Base-by-base conservation (phyloP, 345 rosid genomes). In the Melastoma malabathricum region DNA sequence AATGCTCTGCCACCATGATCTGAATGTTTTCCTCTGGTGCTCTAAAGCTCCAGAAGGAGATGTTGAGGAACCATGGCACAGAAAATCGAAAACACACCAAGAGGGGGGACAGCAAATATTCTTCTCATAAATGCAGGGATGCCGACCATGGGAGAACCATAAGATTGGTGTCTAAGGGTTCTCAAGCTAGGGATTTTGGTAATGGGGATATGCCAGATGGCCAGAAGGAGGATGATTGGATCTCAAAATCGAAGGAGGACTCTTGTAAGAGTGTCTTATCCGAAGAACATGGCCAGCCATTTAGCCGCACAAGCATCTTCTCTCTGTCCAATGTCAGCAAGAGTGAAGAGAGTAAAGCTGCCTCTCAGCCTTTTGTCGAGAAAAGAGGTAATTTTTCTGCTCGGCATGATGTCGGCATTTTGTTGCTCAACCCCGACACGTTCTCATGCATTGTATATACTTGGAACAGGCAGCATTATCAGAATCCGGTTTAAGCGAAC, bases 211-310 rank as follows among this genome's bases (percentile, higher is more conserved):
- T 34, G 41, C 12, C 41, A 34, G 41, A 8, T 34, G 41, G 15
- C 18, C 39, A 61, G 43, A 27, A 22, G 43, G 48, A 41, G 23
- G 27, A 43, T 3, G 13, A 45, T 54, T 34, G 25, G 15, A 55
- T 57, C 51, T 38, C 31, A 15, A 13, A 51, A 5, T 62, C 59
- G 0, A 54, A 31, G 27, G 82, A 68, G 18, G 80, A 73, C 46
- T 55, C 46, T 47, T 56, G 54, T 5, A 82, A 78, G 70, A 82
- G 92, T 72, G 68, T 61, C 15, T 55, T 84, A 45, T 76, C 89
- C 0, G 75, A 77, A 60, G 97, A 89, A 50, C 80, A 74, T 51
- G 77, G 62, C 8, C 72, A 55, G 17, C 81, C 87, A 15, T 64
- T 70, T 23, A 59, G 51, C 2, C 69, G 62, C 45, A 34, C 41